Evolutionary conservation across 495 filamentous ascomycete genomes (phyloP), one percentile per base, ranked within the genome.

Genomic region (Penicillium bialowiezense): DNA sequence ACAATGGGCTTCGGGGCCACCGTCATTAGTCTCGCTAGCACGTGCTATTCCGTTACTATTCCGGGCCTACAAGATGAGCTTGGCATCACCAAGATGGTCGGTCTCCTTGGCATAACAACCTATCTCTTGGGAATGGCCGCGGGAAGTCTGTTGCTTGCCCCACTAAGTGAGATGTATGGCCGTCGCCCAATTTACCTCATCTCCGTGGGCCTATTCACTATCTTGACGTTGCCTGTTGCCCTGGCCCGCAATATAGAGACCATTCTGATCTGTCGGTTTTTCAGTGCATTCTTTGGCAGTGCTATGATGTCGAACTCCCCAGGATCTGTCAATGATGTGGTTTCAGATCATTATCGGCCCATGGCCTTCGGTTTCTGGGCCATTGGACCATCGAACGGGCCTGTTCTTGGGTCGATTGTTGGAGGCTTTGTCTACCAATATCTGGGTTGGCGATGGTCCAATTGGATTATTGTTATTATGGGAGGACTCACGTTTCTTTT

Each of bases 391-490:
- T 74, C 90, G 51, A 91, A 91, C 50, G 90, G 88, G 10, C 84
- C 87, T 18, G 80, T 71, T 20, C 29, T 61, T 52, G 79, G 76
- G 1, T 85, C 82, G 0, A 70, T 90, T 1, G 82, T 91, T 44
- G 89, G 87, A 21, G 89, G 89, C 0, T 90, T 91, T 56, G 79
- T 88, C 3, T 70, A 64, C 17, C 65, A 75, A 48, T 85, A 87
- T 59, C 74, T 91, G 19, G 89, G 89, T 7, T 96, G 90, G 90
- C 68, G 88, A 23, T 95, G 88, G 88, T 85, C 82, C n/a, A 88
- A 87, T 62, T 95, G 90, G 88, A 67, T 95, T 14, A 80, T 86
- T 7, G 63, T 95, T 43, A 90, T 92, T 24, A 65, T 86, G 2
- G 72, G 77, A 0, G 85, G 81, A 2, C 71, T 79, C 0, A 79